A percentile compares a stretch with the other conserved stretches of the same genome.
Evolutionary conservation across 2,329 filamentous ascomycete genomes (phyloP).

Genomic region (Monosporascus sp.): DNA sequence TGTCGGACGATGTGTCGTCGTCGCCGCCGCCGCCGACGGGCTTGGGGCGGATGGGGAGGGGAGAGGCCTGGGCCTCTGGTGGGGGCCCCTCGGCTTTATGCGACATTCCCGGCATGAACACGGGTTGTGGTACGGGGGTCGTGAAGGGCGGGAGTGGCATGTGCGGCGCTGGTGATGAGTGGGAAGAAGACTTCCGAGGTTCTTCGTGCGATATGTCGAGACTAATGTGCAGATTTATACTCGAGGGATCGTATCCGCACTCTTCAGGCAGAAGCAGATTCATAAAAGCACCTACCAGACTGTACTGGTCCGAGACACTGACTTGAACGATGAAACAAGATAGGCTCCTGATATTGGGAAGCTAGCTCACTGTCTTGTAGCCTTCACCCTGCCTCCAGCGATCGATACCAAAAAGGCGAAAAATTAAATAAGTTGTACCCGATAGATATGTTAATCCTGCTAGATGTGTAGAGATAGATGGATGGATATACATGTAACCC

Average conservation of each 20-base stretch:
- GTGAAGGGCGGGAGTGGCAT: conserved; percentile 28
- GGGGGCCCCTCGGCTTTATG: conserved; percentile 13
- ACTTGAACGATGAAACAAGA: too few relatives aligned
- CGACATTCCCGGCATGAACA: conserved; percentile 30
- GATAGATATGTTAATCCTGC: too few relatives aligned
- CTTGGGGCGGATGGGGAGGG: conserved; percentile 12
- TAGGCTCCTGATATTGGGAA: too few relatives aligned
- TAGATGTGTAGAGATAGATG: too few relatives aligned
- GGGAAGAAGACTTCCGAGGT: neutral
- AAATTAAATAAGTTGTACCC: too few relatives aligned
- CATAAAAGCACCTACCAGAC: neutral
- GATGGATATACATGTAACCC: too few relatives aligned
- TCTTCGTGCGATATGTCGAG: conserved; percentile 8
- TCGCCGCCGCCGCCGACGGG: neutral
- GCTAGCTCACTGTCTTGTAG: too few relatives aligned
- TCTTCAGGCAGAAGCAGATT: neutral
- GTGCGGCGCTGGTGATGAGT: neutral
- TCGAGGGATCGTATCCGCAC: neutral
- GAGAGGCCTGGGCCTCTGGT: conserved; percentile 7
- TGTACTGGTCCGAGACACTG: neutral
- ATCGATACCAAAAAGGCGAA: too few relatives aligned
- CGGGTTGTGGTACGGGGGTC: conserved; percentile 25
- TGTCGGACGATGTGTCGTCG: neutral
- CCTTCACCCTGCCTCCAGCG: too few relatives aligned
- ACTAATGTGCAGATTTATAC: conserved; percentile 5